phyloP scores from a whole-genome alignment of 352 stramenopile species.

The Phytophthora pini region DNA sequence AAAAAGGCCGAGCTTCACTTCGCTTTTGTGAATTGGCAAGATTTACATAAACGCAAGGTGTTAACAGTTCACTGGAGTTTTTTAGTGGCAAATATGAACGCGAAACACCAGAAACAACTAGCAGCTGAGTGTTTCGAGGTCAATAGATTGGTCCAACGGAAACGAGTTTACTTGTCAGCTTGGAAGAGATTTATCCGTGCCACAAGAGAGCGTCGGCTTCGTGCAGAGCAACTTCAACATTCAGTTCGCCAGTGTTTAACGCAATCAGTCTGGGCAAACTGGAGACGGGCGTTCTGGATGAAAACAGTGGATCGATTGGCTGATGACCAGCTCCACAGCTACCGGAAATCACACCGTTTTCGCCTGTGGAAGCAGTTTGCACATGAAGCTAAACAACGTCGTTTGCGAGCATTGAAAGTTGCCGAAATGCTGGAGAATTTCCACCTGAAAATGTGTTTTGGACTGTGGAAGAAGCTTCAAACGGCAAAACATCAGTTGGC shows the following conservation, averaged over 20 bases:
- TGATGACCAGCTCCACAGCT: constrained; percentile 14
- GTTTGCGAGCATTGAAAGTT: neutral
- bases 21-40: constrained; percentile 8
- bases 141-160: neutral
- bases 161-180: constrained; percentile 1
- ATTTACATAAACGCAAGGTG: neutral
- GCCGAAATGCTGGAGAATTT: constrained; percentile 15
- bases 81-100: constrained; percentile 15
- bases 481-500: constrained; percentile 2
- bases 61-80: constrained; percentile 20
- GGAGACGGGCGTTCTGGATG: constrained; percentile 26
- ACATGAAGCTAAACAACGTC: constrained; percentile 2
- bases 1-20: neutral
- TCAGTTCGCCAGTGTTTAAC: constrained; percentile 8
- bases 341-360: constrained; percentile 14
- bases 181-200: constrained; percentile 6
- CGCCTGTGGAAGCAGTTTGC: constrained; percentile 33
- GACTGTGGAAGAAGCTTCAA: constrained; percentile 24
- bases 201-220: constrained; percentile 8
- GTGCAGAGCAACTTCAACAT: constrained; percentile 13
- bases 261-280: constrained; percentile 14
- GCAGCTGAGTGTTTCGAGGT: constrained; percentile 2
- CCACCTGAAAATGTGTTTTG: constrained; percentile 22
- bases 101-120: constrained; percentile 16
- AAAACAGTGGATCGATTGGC: constrained; percentile 14